Base-by-base conservation (phyloP, 1,284 basidiomycete species). In the Coniophora puteana region DNA sequence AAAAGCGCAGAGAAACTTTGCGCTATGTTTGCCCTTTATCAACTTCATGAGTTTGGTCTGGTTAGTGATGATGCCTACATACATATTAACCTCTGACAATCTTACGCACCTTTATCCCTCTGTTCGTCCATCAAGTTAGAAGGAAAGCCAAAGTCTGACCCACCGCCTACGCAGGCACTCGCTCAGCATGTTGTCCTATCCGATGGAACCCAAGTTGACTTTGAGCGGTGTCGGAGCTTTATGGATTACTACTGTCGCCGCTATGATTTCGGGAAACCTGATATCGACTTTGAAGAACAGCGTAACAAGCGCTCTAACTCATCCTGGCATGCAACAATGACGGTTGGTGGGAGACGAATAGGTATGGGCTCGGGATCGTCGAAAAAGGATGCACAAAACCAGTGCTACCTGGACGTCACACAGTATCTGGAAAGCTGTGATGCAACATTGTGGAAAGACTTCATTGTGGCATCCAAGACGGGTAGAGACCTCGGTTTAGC, bases 241-340 rank as follows among this genome's bases (percentile, higher is more conserved):
- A 93, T 97, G 83, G 93, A 94, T 52, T 98, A 89, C 58, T 97
- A 97, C 59, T 96, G 93, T 61, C 78, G 82, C 31, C 74, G 81
- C 28, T 96, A 85, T 61, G 70, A 72, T 25, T 94, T 94, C 53
- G 73, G 75, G n/a, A 81, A 80, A 51, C 92, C 93, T 2, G 89
- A 93, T 38, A 67, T 97, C 44, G 68, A 74, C 13, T 86, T 78
- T 49, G 61, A 69, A 32, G 50, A 61, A 48, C 36, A 61, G 37
- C 48, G 45, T 44, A 45, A 54, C 51, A 49, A 49, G 35, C 49
- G 54, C 36, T 51, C 47, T n/a, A 55, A 50, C 42, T 47, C 48
- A 8, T 38, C 51, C 8, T 96, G 93, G 89, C 81, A 92, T 50
- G 91, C 90, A 1, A 69, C 83, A 42, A 86, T 98, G 76, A 75